phyloP scores from a whole-genome alignment of 768 basidiomycete genomes.

The Botryobasidium botryosum region DNA sequence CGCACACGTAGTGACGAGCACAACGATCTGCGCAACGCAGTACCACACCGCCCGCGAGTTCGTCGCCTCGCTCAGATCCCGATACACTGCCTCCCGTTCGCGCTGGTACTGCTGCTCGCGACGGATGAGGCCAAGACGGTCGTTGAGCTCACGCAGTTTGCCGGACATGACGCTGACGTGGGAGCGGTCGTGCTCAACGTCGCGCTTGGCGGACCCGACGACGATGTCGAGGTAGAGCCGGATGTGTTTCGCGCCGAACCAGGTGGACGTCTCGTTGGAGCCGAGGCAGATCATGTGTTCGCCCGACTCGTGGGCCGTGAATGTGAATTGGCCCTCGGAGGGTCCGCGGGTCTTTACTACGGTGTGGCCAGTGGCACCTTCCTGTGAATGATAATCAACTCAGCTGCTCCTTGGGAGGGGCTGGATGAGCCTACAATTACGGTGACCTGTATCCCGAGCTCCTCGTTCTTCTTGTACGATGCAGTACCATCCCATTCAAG shows the following conservation, averaged over 20 bases:
- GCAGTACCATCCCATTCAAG: conserved; percentile 76
- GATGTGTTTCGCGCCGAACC: conserved; percentile 69
- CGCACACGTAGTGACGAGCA: conserved; percentile 66
- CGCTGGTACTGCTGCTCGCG: conserved; percentile 96
- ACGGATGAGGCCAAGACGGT: conserved; percentile 81
- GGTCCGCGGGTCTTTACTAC: conserved; percentile 87
- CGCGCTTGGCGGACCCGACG: conserved; percentile 73
- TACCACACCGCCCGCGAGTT: conserved; percentile 95
- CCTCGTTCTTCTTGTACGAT: conserved; percentile 48
- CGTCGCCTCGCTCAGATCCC: conserved; percentile 74
- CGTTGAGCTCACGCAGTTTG: conserved; percentile 84
- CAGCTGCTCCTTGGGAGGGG: neutral
- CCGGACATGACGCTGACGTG: conserved; percentile 68
- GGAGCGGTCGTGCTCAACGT: conserved; percentile 71
- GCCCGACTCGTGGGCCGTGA: conserved; percentile 91
- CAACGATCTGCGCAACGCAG: conserved; percentile 69
- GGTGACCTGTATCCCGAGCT: conserved; percentile 78
- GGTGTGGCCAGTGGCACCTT: conserved; percentile 61
- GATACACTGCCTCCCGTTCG: conserved; percentile 81
- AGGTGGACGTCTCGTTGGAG: conserved; percentile 71
- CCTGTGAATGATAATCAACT: conserved; percentile 30
- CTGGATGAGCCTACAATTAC: conserved; percentile 16
- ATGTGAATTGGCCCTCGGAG: conserved; percentile 82
- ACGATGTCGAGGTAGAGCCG: conserved; percentile 89
- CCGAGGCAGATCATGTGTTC: conserved; percentile 96